These are phyloP conservation scores for Ogataea ramenticola DNA, from an alignment of 805 yeast genomes.

Conservation along the genomic window DNA sequence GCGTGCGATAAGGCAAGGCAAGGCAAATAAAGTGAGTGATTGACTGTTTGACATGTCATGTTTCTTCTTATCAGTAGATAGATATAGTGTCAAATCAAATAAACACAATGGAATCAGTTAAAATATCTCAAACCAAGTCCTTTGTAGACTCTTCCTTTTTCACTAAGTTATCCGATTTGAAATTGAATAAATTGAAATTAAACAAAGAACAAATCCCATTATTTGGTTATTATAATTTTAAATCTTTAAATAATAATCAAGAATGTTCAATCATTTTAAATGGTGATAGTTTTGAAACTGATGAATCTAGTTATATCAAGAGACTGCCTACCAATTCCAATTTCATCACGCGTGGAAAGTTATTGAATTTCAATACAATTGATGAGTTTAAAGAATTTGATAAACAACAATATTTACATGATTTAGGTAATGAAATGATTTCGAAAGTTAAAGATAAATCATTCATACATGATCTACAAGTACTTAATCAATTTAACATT, in stretches of 20 bases:
- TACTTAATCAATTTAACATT: slow-evolving; percentile 37
- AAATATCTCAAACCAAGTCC: slow-evolving; percentile 51
- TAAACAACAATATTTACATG: slow-evolving; percentile 50
- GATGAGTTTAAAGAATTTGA: slow-evolving; percentile 74
- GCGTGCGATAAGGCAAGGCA: too few species aligned
- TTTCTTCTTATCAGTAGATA: too few species aligned
- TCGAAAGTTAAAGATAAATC: slow-evolving; percentile 25
- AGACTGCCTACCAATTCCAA: slow-evolving; percentile 9
- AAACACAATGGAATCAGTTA: slow-evolving; percentile 13
- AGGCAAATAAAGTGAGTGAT: too few species aligned
- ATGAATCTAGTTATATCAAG: not conserved
- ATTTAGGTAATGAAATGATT: slow-evolving; percentile 24
- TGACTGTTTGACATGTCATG: too few species aligned
- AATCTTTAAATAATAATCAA: slow-evolving; percentile 22
- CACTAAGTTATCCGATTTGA: slow-evolving; percentile 61
- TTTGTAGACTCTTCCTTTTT: slow-evolving; percentile 87
- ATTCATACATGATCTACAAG: slow-evolving; percentile 31
- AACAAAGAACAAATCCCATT: slow-evolving; percentile 40
- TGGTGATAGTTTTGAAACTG: slow-evolving; percentile 25
- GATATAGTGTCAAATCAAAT: too few species aligned
- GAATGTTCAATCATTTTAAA: slow-evolving; percentile 23
- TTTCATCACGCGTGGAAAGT: slow-evolving; percentile 25
- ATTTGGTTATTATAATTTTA: slow-evolving; percentile 30
- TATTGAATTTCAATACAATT: slow-evolving; percentile 67
- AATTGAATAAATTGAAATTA: slow-evolving; percentile 66